These are phyloP conservation scores for Pterulicium gracile DNA, from an alignment of 1,284 basidiomycete species.

Conservation along the genomic window DNA sequence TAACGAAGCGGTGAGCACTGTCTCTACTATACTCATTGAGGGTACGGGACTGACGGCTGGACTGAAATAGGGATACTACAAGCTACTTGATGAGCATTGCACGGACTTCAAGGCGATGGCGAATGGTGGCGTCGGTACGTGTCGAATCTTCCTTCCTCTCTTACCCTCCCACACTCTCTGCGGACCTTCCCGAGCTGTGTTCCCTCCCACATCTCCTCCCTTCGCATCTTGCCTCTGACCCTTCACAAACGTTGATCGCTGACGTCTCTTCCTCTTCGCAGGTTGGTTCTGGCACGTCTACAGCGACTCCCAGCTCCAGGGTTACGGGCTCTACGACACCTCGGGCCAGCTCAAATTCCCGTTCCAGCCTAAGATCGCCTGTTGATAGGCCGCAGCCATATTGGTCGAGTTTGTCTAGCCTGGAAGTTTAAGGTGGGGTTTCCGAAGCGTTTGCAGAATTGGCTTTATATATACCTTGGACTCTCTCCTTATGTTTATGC, in stretches of 20 bases:
- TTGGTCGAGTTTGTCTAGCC: too few species aligned
- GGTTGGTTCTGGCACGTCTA: conserved; percentile 76
- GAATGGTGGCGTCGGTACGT: conserved; percentile 50
- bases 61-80: conserved; percentile 42
- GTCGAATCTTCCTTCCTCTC: too few species aligned
- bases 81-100: conserved; percentile 57
- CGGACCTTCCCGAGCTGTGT: too few species aligned
- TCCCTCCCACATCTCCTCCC: neutral
- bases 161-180: too few species aligned
- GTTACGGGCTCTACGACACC: conserved; percentile 51
- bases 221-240: neutral
- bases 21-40: neutral
- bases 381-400: conserved; percentile 16
- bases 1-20: conserved; percentile 41
- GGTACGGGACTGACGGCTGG: neutral
- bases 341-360: conserved; percentile 41
- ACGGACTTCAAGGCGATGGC: conserved; percentile 43
- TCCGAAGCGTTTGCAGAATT: too few species aligned
- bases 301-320: conserved; percentile 51
- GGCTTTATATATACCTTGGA: too few species aligned
- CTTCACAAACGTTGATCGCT: neutral
- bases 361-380: conserved; percentile 38
- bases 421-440: too few species aligned
- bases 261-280: neutral
- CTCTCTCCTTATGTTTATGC: neutral